A percentile compares a stretch with the other conserved stretches of the same genome.
These are phyloP conservation scores for Vitis hybrid DNA, from an alignment of 177 flowering plant species.

Conservation along the genomic window DNA sequence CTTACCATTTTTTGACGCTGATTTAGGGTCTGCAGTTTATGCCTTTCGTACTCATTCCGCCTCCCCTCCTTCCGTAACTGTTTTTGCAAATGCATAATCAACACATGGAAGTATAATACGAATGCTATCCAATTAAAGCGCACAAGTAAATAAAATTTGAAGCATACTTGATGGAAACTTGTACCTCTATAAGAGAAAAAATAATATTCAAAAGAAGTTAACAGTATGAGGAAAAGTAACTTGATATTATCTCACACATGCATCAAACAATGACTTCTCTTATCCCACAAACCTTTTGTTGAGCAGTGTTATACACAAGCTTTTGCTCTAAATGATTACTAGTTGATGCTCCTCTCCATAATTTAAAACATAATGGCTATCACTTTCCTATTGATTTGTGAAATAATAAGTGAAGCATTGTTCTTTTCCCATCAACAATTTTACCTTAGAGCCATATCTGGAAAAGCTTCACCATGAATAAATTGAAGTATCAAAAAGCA, in stretches of 20 bases:
- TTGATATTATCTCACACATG: too few species aligned
- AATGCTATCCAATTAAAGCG: background rate
- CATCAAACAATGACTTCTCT: too few species aligned
- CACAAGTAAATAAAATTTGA: background rate
- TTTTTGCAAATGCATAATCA: constrained; percentile 10
- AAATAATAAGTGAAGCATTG: background rate
- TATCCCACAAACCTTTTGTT: too few species aligned
- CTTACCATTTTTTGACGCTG: constrained; percentile 97
- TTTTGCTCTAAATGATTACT: background rate
- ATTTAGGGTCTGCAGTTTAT: constrained; percentile 89
- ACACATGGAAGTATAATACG: background rate
- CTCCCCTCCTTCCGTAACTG: constrained; percentile 97
- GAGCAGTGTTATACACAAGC: background rate
- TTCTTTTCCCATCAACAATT: background rate
- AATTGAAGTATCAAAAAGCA: background rate
- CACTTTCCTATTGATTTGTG: background rate
- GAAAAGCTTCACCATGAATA: background rate
- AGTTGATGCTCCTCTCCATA: background rate
- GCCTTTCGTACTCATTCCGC: constrained; percentile 93
- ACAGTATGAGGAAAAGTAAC: too few species aligned
- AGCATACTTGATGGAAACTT: background rate
- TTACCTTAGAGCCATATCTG: background rate
- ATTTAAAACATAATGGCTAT: too few species aligned
- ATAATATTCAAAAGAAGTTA: too few species aligned
- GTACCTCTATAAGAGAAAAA: too few species aligned